Evolutionary conservation across 768 basidiomycete genomes (phyloP), one percentile per base, ranked within the genome.

Genomic region (Panaeolus papilionaceus): DNA sequence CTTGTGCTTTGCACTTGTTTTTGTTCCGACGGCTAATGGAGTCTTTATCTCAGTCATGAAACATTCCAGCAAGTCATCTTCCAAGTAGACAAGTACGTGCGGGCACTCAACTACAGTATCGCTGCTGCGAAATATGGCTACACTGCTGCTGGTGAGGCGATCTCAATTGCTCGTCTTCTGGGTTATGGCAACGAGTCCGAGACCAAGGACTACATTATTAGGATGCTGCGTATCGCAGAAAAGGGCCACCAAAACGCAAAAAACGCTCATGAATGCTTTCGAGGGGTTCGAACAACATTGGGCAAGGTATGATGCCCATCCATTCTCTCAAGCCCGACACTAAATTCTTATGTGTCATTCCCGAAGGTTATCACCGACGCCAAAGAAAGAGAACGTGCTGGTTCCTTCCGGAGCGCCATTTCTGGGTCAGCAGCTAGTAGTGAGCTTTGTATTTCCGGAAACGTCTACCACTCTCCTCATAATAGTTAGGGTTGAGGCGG

Each of bases 121-220:
- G 11, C 38, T 3, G 70, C 70, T 6, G 65, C 70, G 1, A 67
- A 67, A 14, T 20, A 68, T 39, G 70, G 70, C 1, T 68, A 64
- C 62, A 65, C 49, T 39, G 66, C 66, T 40, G 67, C 67, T 0
- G 61, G 64, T 23, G 65, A 71, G 26, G 70, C 63, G 10, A 28
- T 70, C 18, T 38, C 18, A 8, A 51, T 70, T 33, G 61, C 62
- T 12, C 28, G 62, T n/a, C 33, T 64, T 5, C 20, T 64, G 16
- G 42, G 26, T 14, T 42, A 14, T 6, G 47, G 18, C 11, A 78
- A 77, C 71, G 74, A 78, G 77, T 73, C 78, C 6, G 64, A 64
- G 9, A 79, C 79, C 70, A 74, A 77, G 76, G 74, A 79, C 20
- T 66, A 68, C 58, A 63, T 71, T n/a, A 9, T 42, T n/a, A 64